Percentiles rank a stretch among this genome's conserved stretches.
These are phyloP conservation scores for Parastagonospora nodorum DNA, from an alignment of 2,329 filamentous ascomycete species.

Conservation along the genomic window DNA sequence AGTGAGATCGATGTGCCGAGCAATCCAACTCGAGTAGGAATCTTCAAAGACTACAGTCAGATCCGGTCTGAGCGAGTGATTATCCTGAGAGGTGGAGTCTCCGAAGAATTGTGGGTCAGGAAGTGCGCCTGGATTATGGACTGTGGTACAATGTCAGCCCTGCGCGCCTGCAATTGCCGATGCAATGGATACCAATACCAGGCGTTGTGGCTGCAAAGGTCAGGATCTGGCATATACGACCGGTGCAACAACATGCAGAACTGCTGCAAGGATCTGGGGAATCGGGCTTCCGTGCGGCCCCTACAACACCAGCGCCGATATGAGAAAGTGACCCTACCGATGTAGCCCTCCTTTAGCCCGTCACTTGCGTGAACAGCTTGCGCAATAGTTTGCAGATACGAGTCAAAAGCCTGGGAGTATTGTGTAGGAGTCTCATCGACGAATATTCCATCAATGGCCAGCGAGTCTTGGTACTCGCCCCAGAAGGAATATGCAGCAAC, in stretches of 20 bases:
- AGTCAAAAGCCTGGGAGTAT: conserved; percentile 18
- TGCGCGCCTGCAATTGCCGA: conserved; percentile 30
- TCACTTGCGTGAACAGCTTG: conserved; percentile 15
- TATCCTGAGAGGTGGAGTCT: conserved; percentile 8
- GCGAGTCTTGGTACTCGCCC: conserved; percentile 44
- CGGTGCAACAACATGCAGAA: conserved; percentile 13
- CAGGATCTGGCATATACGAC: conserved; percentile 8
- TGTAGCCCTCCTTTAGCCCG: conserved; percentile 32
- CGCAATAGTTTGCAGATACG: conserved; percentile 27
- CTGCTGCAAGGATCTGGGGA: conserved; percentile 12
- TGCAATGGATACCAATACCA: conserved; percentile 4
- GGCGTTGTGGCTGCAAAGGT: conserved; percentile 6
- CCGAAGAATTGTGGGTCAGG: conserved; percentile 24
- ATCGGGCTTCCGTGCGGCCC: conserved; percentile 7
- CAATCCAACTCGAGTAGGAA: conserved; percentile 20
- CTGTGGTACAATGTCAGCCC: conserved; percentile 28
- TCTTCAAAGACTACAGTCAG: conserved; percentile 30
- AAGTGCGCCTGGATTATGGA: conserved; percentile 31
- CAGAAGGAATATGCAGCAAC: conserved; percentile 54
- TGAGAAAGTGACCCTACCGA: conserved; percentile 28
- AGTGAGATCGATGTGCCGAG: conserved; percentile 5
- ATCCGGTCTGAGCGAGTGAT: conserved; percentile 5
- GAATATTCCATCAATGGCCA: conserved; percentile 55
- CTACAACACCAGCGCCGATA: conserved; percentile 22
- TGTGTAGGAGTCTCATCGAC: conserved; percentile 53